Conservation (phyloP, 768 basidiomycete genomes). For the Lactifluus rugatus region DNA sequence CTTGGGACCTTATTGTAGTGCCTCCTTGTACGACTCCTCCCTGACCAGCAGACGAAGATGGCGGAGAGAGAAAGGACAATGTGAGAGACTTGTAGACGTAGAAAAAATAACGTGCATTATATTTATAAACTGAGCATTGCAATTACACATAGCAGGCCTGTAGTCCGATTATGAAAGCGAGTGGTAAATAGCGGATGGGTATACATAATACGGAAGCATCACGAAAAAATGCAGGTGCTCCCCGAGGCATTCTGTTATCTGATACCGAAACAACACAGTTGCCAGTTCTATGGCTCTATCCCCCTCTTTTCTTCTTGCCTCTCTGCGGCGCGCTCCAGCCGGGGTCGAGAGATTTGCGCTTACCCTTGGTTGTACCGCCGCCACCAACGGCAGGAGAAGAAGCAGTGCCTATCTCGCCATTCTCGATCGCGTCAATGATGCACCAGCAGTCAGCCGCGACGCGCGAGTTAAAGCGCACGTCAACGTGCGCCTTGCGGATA, state of each 20-base stretch:
- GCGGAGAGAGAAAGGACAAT: neutral
- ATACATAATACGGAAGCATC: neutral
- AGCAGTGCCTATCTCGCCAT: constrained; percentile 10
- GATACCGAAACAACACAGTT: neutral
- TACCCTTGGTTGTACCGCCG: neutral
- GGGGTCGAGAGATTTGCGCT: constrained; percentile 1
- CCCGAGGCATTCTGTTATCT: no score
- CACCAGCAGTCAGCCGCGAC: constrained; percentile 52
- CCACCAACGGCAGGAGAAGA: neutral
- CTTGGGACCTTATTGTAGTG: neutral
- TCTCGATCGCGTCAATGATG: constrained; percentile 35
- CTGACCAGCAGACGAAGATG: neutral
- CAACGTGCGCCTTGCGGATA: constrained; percentile 47
- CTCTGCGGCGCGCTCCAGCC: neutral
- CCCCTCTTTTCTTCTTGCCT: neutral
- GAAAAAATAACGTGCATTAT: neutral
- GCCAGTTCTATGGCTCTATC: neutral
- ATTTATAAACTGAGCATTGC: neutral
- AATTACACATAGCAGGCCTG: neutral
- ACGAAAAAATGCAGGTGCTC: neutral
- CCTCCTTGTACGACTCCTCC: neutral
- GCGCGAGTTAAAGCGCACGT: constrained; percentile 52
- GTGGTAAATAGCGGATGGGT: neutral
- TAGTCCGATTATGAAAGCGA: neutral
- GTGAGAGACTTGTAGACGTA: neutral